Percentiles rank a stretch among this genome's conserved stretches.
Evolutionary conservation across 371 early-diverging fungal genomes (phyloP).

Genomic region (Lichtheimia ramosa): DNA sequence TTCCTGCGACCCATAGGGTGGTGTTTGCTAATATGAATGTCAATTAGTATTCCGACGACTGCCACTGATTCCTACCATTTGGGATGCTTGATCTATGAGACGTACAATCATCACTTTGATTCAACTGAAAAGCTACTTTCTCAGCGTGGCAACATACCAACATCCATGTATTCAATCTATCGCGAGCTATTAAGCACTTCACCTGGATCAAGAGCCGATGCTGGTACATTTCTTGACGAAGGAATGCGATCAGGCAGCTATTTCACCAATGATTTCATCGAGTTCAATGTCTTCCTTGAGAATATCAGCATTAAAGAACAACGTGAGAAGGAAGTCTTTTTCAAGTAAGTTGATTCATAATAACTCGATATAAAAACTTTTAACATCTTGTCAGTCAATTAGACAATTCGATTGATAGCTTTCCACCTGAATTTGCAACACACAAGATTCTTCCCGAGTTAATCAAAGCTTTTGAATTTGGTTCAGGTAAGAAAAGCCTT

Average conservation of each 20-base stretch:
- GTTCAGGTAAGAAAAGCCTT: constrained; percentile 53
- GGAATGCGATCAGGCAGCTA: constrained; percentile 64
- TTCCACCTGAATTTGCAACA: constrained; percentile 81
- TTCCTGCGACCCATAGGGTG: no score
- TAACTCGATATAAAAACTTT: not conserved
- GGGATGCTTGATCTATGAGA: constrained; percentile 78
- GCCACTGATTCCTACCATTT: constrained; percentile 81
- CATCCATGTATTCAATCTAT: constrained; percentile 52
- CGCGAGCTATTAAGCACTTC: constrained; percentile 52
- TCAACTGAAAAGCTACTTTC: constrained; percentile 60
- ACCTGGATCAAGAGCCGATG: constrained; percentile 60
- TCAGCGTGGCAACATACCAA: constrained; percentile 64
- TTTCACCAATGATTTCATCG: constrained; percentile 79
- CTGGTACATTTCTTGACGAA: constrained; percentile 69
- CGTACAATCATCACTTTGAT: constrained; percentile 72
- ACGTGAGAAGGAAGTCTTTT: constrained; percentile 76
- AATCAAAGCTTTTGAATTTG: constrained; percentile 88
- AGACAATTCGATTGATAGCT: constrained; percentile 60
- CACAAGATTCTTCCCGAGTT: constrained; percentile 92
- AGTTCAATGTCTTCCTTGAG: constrained; percentile 80
- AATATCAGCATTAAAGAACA: constrained; percentile 86
- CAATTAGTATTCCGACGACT: constrained; percentile 32
- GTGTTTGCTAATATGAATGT: no score
- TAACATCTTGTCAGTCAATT: constrained; percentile 26
- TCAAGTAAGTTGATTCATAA: constrained; percentile 42